Base-by-base conservation (phyloP, 2,329 filamentous ascomycete genomes). In the Alternaria viburni region DNA sequence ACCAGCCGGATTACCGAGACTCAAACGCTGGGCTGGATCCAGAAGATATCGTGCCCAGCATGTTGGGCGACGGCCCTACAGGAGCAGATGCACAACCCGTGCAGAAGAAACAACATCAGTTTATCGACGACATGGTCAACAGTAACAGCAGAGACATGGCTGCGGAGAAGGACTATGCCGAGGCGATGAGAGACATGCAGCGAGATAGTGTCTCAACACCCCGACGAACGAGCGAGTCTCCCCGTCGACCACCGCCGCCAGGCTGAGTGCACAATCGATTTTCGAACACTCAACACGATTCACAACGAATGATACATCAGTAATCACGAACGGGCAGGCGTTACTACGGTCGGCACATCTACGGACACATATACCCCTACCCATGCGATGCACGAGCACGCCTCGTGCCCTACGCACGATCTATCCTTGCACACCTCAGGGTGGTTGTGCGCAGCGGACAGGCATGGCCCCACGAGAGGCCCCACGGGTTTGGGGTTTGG, bases 31-130 rank as follows among this genome's bases (percentile, higher is more conserved):
- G 67, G 32, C 50, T 73, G 10, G 65, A 66, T 2, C 75, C 74
- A 6, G 75, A 78, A 52, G 74, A 77, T 23, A 70, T 77, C 4
- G 74, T 77, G 1, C 69, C 74, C 1, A 77, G 76, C 49, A 70
- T 70, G 17, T 55, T 78, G 9, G 69, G 66, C 9, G 68, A 70
- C n/a, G 54, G 57, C 3, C 69, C 69, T 5, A 54, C 70, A 19
- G 41, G 64, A 23, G 63, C 68, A 46, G 68, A 54, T 13, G 62
- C 65, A 19, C 66, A 73, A 41, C 47, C 59, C 17, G 50, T 63
- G 50, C 58, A 62, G 21, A 70, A 70, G 56, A 69, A 69, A 52
- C 64, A 67, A 21, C 68, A 70, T 15, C 66, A 72, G 3, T 69
- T 69, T 47, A 62, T 69, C 23, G 69, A 72, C 6, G 68, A 72